A percentile compares a stretch with the other conserved stretches of the same genome.
Conservation (phyloP, 345 rosid species). For the Arabis alpina region DNA sequence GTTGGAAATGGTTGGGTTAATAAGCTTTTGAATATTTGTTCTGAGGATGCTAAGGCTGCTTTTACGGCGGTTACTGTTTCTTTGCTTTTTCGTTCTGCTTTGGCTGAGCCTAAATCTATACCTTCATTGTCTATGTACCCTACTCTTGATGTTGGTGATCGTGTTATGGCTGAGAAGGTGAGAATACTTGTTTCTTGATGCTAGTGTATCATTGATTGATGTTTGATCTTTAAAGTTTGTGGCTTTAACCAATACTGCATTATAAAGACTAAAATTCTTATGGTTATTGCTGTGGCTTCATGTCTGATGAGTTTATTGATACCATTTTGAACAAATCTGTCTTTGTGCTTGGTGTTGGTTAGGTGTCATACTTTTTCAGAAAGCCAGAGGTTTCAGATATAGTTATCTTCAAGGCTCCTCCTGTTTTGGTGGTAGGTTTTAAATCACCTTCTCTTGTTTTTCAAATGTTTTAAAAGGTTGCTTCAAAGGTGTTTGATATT, state of each 20-base stretch:
- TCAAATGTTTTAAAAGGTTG: background rate
- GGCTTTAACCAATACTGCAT: background rate
- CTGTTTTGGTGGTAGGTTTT: constrained; percentile 59
- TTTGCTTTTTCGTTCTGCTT: constrained; percentile 68
- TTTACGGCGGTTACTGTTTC: constrained; percentile 82
- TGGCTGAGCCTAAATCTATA: constrained; percentile 90
- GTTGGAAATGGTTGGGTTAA: constrained; percentile 64
- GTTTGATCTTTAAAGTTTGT: background rate
- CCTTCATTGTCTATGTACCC: constrained; percentile 87
- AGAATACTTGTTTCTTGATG: constrained; percentile 11
- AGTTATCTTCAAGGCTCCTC: constrained; percentile 90
- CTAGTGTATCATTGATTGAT: background rate
- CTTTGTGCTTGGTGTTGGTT: constrained; percentile 23
- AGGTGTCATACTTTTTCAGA: constrained; percentile 85
- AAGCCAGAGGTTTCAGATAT: constrained; percentile 86
- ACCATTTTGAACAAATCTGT: too few relatives aligned
- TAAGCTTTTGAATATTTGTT: constrained; percentile 52
- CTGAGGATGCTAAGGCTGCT: constrained; percentile 89
- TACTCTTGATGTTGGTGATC: constrained; percentile 84
- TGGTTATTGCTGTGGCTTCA: background rate
- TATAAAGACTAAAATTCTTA: background rate
- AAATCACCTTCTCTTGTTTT: constrained; percentile 1
- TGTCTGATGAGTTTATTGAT: too few relatives aligned
- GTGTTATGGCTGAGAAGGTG: constrained; percentile 91
- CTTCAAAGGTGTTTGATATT: constrained; percentile 19